These are phyloP conservation scores for Ilyonectria robusta DNA, from an alignment of 2,329 filamentous ascomycete genomes.

Conservation along the genomic window DNA sequence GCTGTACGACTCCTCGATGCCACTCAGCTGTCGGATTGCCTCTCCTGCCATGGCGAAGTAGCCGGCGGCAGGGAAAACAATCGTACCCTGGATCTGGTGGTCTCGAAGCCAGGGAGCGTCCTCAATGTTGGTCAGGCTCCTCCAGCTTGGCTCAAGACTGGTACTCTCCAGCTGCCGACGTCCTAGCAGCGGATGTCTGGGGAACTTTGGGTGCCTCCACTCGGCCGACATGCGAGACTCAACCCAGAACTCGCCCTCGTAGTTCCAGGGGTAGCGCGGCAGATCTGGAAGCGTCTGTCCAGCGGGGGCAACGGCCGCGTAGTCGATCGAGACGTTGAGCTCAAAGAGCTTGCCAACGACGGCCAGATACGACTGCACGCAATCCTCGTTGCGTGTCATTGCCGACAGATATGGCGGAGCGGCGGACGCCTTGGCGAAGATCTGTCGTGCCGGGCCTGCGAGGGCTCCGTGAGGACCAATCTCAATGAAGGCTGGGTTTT, in stretches of 20 bases:
- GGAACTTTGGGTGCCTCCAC: slow-evolving; percentile 25
- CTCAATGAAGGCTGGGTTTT: slow-evolving; percentile 41
- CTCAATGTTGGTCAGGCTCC: slow-evolving; percentile 40
- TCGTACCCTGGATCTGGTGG: slow-evolving; percentile 59
- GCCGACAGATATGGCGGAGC: background rate
- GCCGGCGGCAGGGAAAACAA: slow-evolving; percentile 58
- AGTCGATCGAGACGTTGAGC: background rate
- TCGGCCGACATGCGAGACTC: slow-evolving; percentile 27
- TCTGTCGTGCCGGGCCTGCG: slow-evolving; percentile 45
- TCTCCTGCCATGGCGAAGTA: slow-evolving; percentile 52
- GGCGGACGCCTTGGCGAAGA: slow-evolving; percentile 23
- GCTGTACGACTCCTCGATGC: slow-evolving; percentile 37
- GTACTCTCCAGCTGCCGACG: slow-evolving; percentile 34
- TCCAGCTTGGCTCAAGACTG: slow-evolving; percentile 37
- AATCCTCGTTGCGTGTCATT: slow-evolving; percentile 12
- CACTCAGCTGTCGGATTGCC: slow-evolving; percentile 40
- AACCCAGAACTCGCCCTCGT: slow-evolving; percentile 24
- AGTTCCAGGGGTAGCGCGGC: slow-evolving; percentile 51
- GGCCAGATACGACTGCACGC: background rate
- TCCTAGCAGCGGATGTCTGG: slow-evolving; percentile 41
- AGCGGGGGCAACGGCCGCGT: background rate
- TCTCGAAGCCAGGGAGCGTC: slow-evolving; percentile 59
- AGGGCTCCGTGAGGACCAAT: slow-evolving; percentile 48
- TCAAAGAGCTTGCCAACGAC: slow-evolving; percentile 16
- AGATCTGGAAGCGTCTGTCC: slow-evolving; percentile 44